These are phyloP conservation scores for Tuber borchii DNA, from an alignment of 495 filamentous ascomycete genomes.

Conservation along the genomic window DNA sequence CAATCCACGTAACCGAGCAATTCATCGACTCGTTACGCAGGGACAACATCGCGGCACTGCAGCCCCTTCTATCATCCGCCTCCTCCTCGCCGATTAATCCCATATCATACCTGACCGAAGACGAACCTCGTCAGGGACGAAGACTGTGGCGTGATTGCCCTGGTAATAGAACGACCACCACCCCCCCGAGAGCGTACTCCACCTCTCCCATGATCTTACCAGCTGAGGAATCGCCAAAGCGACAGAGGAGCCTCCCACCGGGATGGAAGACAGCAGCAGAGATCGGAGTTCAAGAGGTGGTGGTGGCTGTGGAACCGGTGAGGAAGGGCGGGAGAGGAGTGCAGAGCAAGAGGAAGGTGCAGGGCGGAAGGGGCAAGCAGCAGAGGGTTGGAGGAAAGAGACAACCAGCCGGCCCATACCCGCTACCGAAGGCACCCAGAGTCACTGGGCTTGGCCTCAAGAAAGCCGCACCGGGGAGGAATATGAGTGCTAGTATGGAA, in stretches of 20 bases:
- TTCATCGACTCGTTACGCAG: constrained; percentile 32
- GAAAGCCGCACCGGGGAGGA: constrained; percentile 5
- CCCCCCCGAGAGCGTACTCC: constrained; percentile 36
- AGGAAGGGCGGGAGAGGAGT: constrained; percentile 33
- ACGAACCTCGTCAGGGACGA: constrained; percentile 32
- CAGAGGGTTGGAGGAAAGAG: constrained; percentile 20
- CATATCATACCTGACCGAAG: constrained; percentile 12
- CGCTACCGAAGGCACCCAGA: not conserved
- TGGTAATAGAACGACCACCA: constrained; percentile 39
- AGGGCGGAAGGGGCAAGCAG: constrained; percentile 24
- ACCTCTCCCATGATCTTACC: constrained; percentile 34
- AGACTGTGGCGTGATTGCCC: constrained; percentile 34
- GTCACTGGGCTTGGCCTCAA: not conserved
- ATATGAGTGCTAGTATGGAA: constrained; percentile 41
- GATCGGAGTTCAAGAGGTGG: constrained; percentile 26
- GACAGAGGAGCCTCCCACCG: constrained; percentile 32
- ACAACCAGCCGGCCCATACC: constrained; percentile 20
- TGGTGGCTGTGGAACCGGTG: constrained; percentile 23
- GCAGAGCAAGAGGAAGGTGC: constrained; percentile 33
- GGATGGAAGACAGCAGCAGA: constrained; percentile 28
- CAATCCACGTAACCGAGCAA: constrained; percentile 39
- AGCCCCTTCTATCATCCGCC: constrained; percentile 29
- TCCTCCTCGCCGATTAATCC: constrained; percentile 9
- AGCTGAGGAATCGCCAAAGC: constrained; percentile 25
- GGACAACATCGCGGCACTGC: constrained; percentile 38